phyloP scores from a whole-genome alignment of 2,329 filamentous ascomycete genomes.

The Aureobasidium melanogenum region DNA sequence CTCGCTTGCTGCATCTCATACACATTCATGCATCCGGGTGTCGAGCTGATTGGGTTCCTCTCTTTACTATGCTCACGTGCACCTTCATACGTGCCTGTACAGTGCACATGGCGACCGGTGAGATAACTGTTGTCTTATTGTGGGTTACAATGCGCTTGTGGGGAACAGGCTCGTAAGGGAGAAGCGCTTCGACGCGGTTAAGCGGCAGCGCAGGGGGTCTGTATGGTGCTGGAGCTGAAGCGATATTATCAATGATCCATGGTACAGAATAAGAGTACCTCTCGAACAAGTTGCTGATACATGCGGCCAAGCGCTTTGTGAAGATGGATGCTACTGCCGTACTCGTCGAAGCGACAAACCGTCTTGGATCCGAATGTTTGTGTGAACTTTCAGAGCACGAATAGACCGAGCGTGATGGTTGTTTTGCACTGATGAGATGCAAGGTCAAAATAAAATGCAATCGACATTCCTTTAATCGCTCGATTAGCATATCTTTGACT shows the following conservation, averaged over 20 bases:
- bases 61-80: neutral
- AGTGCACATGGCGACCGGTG: conserved; percentile 3
- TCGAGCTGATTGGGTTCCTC: neutral
- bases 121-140: neutral
- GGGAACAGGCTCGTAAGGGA: neutral
- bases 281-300: neutral
- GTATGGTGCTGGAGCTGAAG: neutral
- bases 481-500: neutral
- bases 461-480: neutral
- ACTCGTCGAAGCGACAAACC: neutral
- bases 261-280: neutral
- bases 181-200: neutral
- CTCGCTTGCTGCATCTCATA: conserved; percentile 1
- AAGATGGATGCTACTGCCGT: neutral
- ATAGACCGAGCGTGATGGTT: neutral
- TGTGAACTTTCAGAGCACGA: neutral
- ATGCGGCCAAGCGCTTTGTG: neutral
- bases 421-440: neutral
- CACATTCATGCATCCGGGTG: neutral
- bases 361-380: neutral
- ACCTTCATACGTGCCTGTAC: neutral
- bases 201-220: neutral
- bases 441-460: neutral
- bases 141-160: neutral
- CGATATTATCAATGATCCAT: neutral